phyloP scores from a whole-genome alignment of 331 rosid species.

The Quercus tomentella region DNA sequence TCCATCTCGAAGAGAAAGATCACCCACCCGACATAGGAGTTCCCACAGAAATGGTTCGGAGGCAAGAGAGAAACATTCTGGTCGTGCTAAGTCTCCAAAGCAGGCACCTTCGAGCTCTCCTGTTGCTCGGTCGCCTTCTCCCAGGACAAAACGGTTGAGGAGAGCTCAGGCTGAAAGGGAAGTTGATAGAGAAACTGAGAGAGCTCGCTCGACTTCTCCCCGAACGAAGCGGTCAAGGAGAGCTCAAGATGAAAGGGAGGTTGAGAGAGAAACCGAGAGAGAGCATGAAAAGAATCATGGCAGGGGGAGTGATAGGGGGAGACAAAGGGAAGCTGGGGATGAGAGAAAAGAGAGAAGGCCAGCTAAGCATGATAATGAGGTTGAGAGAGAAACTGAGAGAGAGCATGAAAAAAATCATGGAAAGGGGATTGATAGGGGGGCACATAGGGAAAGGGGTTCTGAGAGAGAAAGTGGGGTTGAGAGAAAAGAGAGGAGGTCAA shows the following conservation, averaged over 20 bases:
- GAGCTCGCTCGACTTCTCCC: neutral
- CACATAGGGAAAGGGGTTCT: slow-evolving; percentile 22
- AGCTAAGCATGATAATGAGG: slow-evolving; percentile 18
- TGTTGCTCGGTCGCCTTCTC: slow-evolving; percentile 55
- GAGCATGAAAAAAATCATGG: slow-evolving; percentile 24
- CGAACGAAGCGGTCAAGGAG: neutral
- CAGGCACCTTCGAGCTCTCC: slow-evolving; percentile 46
- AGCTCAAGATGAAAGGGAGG: slow-evolving; percentile 23
- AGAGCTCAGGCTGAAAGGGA: slow-evolving; percentile 30
- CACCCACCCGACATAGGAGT: slow-evolving; percentile 42
- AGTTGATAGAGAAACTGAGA: slow-evolving; percentile 29
- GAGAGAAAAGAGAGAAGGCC: slow-evolving; percentile 33
- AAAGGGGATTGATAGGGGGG: slow-evolving; percentile 1
- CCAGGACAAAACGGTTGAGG: slow-evolving; percentile 64
- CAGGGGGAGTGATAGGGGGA: slow-evolving; percentile 20
- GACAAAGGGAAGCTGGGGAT: slow-evolving; percentile 23
- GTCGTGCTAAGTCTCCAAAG: slow-evolving; percentile 33
- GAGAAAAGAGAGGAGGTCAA: slow-evolving; percentile 28
- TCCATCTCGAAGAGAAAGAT: slow-evolving; percentile 42
- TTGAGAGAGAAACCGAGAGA: slow-evolving; percentile 26
- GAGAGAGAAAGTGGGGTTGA: slow-evolving; percentile 27
- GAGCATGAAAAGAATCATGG: slow-evolving; percentile 20
- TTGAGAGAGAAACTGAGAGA: slow-evolving; percentile 26
- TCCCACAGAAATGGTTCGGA: slow-evolving; percentile 16
- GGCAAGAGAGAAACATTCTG: slow-evolving; percentile 27